These are phyloP conservation scores for Trichomonas vaginalis DNA, from an alignment of 208 protist species.

Conservation along the genomic window DNA sequence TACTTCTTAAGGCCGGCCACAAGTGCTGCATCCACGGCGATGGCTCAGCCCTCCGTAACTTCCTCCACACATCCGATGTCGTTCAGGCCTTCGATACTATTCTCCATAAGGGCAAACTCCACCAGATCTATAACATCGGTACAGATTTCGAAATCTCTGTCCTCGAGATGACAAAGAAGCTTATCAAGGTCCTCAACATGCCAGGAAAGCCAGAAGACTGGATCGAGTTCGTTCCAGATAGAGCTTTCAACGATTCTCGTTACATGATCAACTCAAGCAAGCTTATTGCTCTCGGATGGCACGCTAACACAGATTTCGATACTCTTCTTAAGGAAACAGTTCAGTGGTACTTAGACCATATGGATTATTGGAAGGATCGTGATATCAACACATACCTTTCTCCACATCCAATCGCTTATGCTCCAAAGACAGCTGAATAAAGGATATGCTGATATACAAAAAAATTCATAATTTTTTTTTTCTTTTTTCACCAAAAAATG, in stretches of 20 bases:
- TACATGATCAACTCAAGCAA: conserved; percentile 10
- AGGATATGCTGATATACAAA: no score
- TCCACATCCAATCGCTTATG: conserved; percentile 2
- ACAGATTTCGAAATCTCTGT: not conserved
- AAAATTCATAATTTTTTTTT: no score
- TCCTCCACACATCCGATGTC: not conserved
- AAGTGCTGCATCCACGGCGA: not conserved
- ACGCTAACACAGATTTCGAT: not conserved
- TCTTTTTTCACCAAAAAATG: no score
- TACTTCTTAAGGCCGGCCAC: not conserved
- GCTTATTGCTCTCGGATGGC: not conserved
- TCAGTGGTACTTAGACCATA: not conserved
- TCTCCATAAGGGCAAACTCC: not conserved
- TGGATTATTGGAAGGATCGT: not conserved
- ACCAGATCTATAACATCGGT: conserved; percentile 19
- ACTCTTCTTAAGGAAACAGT: not conserved
- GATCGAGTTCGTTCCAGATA: not conserved
- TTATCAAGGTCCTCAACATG: not conserved
- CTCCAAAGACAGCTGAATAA: not conserved
- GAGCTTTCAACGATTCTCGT: conserved; percentile 1
- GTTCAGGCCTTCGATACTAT: not conserved
- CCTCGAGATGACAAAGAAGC: not conserved
- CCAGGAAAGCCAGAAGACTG: not conserved
- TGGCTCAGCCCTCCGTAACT: not conserved
- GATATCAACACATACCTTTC: not conserved